These are phyloP conservation scores for Macrocystidia cucumis DNA, from an alignment of 1,284 basidiomycete species.

Conservation along the genomic window DNA sequence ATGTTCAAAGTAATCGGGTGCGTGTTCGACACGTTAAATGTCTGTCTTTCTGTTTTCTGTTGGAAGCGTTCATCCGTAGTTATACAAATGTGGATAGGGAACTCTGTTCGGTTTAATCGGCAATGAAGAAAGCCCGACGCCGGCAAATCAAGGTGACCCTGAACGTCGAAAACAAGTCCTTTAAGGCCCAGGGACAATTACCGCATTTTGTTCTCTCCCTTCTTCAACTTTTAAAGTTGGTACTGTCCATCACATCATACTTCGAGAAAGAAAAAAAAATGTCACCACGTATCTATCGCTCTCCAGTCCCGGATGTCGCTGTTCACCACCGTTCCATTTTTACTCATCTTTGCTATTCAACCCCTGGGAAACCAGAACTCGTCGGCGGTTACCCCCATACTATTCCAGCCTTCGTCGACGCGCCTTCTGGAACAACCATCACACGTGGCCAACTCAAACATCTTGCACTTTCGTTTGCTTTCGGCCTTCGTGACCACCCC, in stretches of 20 bases:
- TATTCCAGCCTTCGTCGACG: constrained; percentile 58
- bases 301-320: constrained; percentile 24
- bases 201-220: too few species aligned
- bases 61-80: too few species aligned
- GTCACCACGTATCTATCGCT: constrained; percentile 36
- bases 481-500: constrained; percentile 39
- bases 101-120: too few species aligned
- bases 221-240: too few species aligned
- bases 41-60: too few species aligned
- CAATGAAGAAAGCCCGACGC: too few species aligned
- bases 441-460: constrained; percentile 48
- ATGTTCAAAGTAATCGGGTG: too few species aligned
- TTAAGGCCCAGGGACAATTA: too few species aligned
- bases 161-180: too few species aligned
- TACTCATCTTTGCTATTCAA: constrained; percentile 37
- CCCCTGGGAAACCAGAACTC: neutral
- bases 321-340: constrained; percentile 38
- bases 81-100: too few species aligned
- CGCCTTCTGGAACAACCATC: constrained; percentile 45
- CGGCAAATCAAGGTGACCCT: too few species aligned
- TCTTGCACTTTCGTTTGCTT: constrained; percentile 47
- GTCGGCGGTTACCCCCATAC: constrained; percentile 8
- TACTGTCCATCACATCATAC: neutral
- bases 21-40: too few species aligned
- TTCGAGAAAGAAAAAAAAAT: constrained; percentile 14